Evolutionary conservation across 148 eudicot genomes (phyloP).

Genomic region (Persicaria tinctoria): DNA sequence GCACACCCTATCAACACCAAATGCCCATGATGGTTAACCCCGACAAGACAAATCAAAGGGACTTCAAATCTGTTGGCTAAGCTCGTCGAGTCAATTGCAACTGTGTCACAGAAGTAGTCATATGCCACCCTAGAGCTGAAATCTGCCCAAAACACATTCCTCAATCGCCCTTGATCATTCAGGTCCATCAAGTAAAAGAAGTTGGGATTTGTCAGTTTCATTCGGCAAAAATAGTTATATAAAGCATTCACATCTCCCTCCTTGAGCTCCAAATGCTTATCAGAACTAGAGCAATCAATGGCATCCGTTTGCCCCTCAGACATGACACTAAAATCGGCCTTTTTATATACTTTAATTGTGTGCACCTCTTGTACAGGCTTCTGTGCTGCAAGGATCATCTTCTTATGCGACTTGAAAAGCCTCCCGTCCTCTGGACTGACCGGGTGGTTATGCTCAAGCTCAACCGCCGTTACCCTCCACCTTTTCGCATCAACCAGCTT

Average conservation of each 20-base stretch:
- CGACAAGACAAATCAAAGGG: constrained; percentile 35
- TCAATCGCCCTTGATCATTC: constrained; percentile 48
- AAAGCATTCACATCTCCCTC: constrained; percentile 69
- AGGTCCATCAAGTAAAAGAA: constrained; percentile 75
- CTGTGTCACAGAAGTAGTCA: constrained; percentile 58
- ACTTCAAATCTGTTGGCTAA: constrained; percentile 54
- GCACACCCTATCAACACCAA: constrained; percentile 67
- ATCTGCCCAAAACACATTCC: constrained; percentile 67
- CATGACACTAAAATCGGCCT: no score
- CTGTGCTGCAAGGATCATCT: constrained; percentile 42
- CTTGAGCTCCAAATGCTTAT: constrained; percentile 15
- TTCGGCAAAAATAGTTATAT: constrained; percentile 66
- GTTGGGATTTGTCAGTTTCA: constrained; percentile 70
- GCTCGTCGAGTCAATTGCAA: constrained; percentile 53
- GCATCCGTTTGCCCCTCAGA: no score
- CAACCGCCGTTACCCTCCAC: constrained; percentile 78
- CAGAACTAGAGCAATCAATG: no score
- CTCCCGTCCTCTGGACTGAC: constrained; percentile 63
- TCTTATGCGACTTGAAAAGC: constrained; percentile 64
- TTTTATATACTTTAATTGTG: no score
- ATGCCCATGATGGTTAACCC: constrained; percentile 65
- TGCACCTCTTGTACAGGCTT: no score
- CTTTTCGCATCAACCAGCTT: constrained; percentile 52
- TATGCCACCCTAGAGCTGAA: constrained; percentile 57
- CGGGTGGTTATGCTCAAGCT: constrained; percentile 73